Base-by-base conservation (phyloP, 2,329 filamentous ascomycete genomes). In the Exophiala oligosperma region DNA sequence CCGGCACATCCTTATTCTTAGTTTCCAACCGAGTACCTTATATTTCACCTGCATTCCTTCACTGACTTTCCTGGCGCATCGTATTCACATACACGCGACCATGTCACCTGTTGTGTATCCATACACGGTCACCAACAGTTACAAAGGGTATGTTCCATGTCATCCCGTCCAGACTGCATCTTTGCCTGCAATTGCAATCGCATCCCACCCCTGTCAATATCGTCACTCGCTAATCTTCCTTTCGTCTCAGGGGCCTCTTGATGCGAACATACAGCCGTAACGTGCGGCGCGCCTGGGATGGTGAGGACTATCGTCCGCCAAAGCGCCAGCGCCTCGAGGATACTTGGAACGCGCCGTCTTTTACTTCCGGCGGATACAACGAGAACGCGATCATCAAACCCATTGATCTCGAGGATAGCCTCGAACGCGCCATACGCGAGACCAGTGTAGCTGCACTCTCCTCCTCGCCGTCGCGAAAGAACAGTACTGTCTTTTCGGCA, bases 101-200 rank as follows among this genome's bases (percentile, higher is more conserved):
- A 65, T 65, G 63, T 56, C 60, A 56, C 44, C 60, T 23, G 55
- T 59, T 40, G 50, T 64, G 9, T 61, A 64, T 74, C 77, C 77
- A 66, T 79, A 76, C 71, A 78, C 76, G 66, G 76, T 79, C 67
- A 78, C 77, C 65, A 79, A 79, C 70, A 78, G 76, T 64, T 78
- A 77, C 66, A 79, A 78, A 72, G 74, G 77, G 77, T 78, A 73
- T 41, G 65, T 66, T 47, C 17, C 11, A 28, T 28, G n/a, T 23
- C 40, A 3, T 9, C 32, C 11, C 32, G 32, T 35, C 32, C 32
- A 9, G 6, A 8, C 9, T 35, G 32, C 9, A 35, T 35, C 32
- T 6, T 35, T 29, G 28, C 32, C 11, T 9, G 4, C 32, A 35
- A 35, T 29, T 29, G 4, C 32, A 35, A 35, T 29, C 8, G 49